Base-by-base conservation (phyloP, 495 filamentous ascomycete genomes). In the Clavariopsis aquatica region DNA sequence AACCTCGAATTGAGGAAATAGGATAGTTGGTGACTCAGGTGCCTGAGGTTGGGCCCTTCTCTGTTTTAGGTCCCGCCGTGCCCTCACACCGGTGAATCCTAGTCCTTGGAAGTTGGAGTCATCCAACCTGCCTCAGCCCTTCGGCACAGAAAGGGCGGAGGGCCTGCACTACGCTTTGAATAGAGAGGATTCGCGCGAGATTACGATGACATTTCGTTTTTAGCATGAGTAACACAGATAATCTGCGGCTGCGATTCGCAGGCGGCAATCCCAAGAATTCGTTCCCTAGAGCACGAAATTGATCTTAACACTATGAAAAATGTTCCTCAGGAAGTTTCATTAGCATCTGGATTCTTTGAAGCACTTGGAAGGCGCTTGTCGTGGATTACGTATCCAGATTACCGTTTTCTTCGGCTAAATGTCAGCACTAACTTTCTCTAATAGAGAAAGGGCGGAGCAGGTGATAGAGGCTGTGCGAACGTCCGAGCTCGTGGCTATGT, bases 41-140 rank as follows among this genome's bases (percentile, higher is more conserved):
- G 56, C 56, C 56, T 59, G 41, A 59, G 56, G 56, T 59, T 49
- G 23, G 56, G 56, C 23, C 17, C 19, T 2, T 19, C 20, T 28
- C 47, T 45, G 5, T 41, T 43, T 56, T 56, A 41, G 53, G 23
- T 34, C 10, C 51, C 10, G 20, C 17, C 15, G 13, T 31, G 24
- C 26, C 5, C 24, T 22, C 13, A 9, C 51, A 9, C 27, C 24
- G 19, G 47, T 51, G 47, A 20, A 22, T 9, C 26, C 28, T 43
- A 17, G 38, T 10, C 9, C 38, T 8, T 15, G 38, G 6, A 53
- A n/a, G 24, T 53, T 53, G 51, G 51, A 53, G 51, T 53, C 51
- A 53, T 31, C 28, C 51, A 12, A 53, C 6, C 51, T 29, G 51
- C 24, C 12, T 13, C 24, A 31, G 51, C 51, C 51, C 51, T 53